These are phyloP conservation scores for Agaricales sp. DNA, from an alignment of 1,284 basidiomycete genomes.

Conservation along the genomic window DNA sequence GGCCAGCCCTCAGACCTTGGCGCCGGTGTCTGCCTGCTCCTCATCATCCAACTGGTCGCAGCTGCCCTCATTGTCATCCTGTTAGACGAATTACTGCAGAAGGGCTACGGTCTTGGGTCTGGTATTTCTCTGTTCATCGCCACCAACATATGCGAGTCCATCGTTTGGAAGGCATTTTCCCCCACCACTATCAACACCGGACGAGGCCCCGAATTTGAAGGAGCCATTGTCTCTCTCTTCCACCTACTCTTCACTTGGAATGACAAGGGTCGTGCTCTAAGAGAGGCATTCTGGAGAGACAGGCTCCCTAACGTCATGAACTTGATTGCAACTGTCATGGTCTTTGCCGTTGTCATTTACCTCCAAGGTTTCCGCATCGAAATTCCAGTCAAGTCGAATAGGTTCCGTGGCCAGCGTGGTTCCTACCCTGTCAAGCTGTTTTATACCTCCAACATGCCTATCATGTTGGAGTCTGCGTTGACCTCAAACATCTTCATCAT, in stretches of 20 bases:
- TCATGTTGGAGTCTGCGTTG: constrained; percentile 95
- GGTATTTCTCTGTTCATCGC: constrained; percentile 99
- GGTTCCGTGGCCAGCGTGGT: constrained; percentile 91
- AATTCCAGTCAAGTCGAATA: constrained; percentile 96
- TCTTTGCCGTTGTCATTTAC: constrained; percentile 96
- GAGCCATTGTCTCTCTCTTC: constrained; percentile 93
- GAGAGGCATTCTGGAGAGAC: constrained; percentile 98
- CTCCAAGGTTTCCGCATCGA: constrained; percentile 98
- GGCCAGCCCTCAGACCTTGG: constrained; percentile 91
- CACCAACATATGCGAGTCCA: constrained; percentile 98
- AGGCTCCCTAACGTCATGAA: constrained; percentile 98
- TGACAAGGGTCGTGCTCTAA: constrained; percentile 93
- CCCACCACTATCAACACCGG: constrained; percentile 98
- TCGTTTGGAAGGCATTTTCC: constrained; percentile 99
- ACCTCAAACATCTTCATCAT: constrained; percentile 95
- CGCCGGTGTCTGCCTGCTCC: constrained; percentile 90
- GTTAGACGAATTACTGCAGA: constrained; percentile 96
- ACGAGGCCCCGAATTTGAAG: constrained; percentile 96
- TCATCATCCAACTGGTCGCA: constrained; percentile 92
- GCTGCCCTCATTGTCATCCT: constrained; percentile 96
- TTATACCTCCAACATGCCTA: constrained; percentile 99
- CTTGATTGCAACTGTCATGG: constrained; percentile 83
- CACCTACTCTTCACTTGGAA: constrained; percentile 98
- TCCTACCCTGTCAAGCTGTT: constrained; percentile 98
- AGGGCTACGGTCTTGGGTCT: constrained; percentile 97